Evolutionary conservation across 768 basidiomycete species (phyloP).

Genomic region (Lyophyllum semitale): DNA sequence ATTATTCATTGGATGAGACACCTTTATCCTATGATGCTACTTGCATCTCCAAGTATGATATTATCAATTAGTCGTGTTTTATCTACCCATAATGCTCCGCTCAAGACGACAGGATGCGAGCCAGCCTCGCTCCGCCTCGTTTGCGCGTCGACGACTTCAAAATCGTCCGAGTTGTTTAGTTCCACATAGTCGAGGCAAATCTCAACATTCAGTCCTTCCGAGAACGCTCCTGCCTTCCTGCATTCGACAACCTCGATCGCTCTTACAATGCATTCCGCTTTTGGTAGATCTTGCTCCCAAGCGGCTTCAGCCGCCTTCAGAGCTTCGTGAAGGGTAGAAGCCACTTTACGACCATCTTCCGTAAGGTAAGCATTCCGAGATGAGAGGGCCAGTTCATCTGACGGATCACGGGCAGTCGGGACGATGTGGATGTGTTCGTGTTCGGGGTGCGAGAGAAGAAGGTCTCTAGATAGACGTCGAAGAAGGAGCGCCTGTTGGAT

Average conservation of each 20-base stretch:
- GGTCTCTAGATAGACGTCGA: constrained; percentile 74
- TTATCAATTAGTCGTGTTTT: constrained; percentile 94
- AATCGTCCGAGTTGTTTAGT: constrained; percentile 80
- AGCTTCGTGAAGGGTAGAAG: constrained; percentile 71
- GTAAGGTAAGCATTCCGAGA: constrained; percentile 89
- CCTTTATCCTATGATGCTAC: constrained; percentile 32
- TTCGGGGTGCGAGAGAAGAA: constrained; percentile 78
- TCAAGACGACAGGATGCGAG: constrained; percentile 60
- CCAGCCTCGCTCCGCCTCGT: constrained; percentile 26
- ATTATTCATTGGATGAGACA: no score
- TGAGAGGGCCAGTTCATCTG: constrained; percentile 78
- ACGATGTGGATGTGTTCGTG: constrained; percentile 80
- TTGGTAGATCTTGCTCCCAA: constrained; percentile 57
- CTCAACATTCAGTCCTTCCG: constrained; percentile 42
- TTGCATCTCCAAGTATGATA: constrained; percentile 64
- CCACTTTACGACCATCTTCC: constrained; percentile 58
- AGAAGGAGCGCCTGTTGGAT: constrained; percentile 94
- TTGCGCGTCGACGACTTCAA: constrained; percentile 55
- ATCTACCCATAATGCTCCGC: constrained; percentile 86
- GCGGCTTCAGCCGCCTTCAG: constrained; percentile 55
- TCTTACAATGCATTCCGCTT: constrained; percentile 45
- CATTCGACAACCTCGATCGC: constrained; percentile 45
- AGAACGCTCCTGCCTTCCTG: constrained; percentile 27
- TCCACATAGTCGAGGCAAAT: constrained; percentile 83
- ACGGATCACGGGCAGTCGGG: constrained; percentile 74